Percentiles rank a stretch among this genome's conserved stretches.
These are phyloP conservation scores for Xylaria sp. DNA, from an alignment of 2,329 filamentous ascomycete genomes.

Conservation along the genomic window DNA sequence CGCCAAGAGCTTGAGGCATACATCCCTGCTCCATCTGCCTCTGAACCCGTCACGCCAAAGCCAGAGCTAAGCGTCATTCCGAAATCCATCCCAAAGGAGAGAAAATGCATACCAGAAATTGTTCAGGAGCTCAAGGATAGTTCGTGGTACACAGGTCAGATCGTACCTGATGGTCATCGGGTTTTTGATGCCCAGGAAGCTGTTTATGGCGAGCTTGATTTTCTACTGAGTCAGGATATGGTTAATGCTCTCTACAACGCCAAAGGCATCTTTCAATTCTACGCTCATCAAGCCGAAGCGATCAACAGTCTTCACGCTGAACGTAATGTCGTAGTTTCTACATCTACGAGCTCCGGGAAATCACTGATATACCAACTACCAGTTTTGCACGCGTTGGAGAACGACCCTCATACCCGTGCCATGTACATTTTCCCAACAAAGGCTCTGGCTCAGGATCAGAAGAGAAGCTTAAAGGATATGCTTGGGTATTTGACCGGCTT, in stretches of 20 bases:
- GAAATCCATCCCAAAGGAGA: slow-evolving; percentile 78
- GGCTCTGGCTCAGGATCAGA: slow-evolving; percentile 93
- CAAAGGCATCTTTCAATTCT: slow-evolving; percentile 84
- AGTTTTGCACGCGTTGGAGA: slow-evolving; percentile 85
- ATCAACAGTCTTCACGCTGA: slow-evolving; percentile 88
- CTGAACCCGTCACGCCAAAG: slow-evolving; percentile 48
- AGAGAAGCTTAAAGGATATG: slow-evolving; percentile 85
- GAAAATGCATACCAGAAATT: slow-evolving; percentile 85
- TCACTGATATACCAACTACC: slow-evolving; percentile 98
- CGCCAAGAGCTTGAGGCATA: slow-evolving; percentile 66
- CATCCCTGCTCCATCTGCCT: slow-evolving; percentile 69
- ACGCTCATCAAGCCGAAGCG: slow-evolving; percentile 91
- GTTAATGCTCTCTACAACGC: slow-evolving; percentile 98
- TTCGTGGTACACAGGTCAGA: slow-evolving; percentile 90
- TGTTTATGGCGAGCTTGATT: slow-evolving; percentile 84
- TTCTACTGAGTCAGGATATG: slow-evolving; percentile 85
- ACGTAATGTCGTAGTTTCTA: slow-evolving; percentile 89
- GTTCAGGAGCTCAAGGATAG: slow-evolving; percentile 82
- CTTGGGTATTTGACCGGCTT: slow-evolving; percentile 82
- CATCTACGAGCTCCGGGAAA: slow-evolving; percentile 96
- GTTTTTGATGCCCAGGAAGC: slow-evolving; percentile 88
- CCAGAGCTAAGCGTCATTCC: slow-evolving; percentile 64
- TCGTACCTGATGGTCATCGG: slow-evolving; percentile 91
- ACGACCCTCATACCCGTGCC: slow-evolving; percentile 78
- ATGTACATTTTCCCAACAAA: slow-evolving; percentile 99